phyloP scores from a whole-genome alignment of 2,329 filamentous ascomycete species.

The Aspergillus carbonarius region DNA sequence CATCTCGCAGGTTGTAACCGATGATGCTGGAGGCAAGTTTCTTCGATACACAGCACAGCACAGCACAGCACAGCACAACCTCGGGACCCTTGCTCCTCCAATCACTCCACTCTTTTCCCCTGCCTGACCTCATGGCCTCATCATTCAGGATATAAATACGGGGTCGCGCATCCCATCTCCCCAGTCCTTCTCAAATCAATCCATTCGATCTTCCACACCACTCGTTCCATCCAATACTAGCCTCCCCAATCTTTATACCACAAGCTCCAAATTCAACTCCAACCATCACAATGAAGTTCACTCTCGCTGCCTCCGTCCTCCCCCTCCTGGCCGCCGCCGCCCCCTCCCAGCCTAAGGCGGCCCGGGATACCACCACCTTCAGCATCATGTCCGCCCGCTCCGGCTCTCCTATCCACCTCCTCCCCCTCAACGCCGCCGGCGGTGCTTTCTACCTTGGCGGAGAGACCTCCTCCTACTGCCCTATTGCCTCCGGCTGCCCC shows the following conservation, averaged over 20 bases:
- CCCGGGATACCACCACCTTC: constrained; percentile 31
- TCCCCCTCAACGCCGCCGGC: constrained; percentile 48
- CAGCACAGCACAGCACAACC: no score
- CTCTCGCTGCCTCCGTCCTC: constrained; percentile 23
- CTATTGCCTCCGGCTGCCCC: constrained; percentile 43
- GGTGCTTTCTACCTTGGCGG: constrained; percentile 53
- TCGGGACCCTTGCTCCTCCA: neutral
- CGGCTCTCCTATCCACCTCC: constrained; percentile 51
- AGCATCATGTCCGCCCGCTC: constrained; percentile 47
- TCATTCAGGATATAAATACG: neutral
- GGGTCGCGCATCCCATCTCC: neutral
- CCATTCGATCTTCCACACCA: neutral
- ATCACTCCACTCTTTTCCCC: neutral
- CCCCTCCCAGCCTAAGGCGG: constrained; percentile 13
- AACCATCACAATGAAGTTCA: constrained; percentile 27
- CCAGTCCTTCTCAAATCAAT: neutral
- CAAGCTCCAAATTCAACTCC: neutral
- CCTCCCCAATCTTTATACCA: neutral
- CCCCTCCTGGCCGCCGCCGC: constrained; percentile 29
- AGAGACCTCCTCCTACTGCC: constrained; percentile 51
- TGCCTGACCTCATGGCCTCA: constrained; percentile 18
- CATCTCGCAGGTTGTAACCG: neutral
- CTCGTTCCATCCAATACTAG: neutral
- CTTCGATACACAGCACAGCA: neutral
- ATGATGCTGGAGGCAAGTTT: neutral